Conservation (phyloP, 169 alveolate genomes). For the Plasmodium reichenowi region DNA sequence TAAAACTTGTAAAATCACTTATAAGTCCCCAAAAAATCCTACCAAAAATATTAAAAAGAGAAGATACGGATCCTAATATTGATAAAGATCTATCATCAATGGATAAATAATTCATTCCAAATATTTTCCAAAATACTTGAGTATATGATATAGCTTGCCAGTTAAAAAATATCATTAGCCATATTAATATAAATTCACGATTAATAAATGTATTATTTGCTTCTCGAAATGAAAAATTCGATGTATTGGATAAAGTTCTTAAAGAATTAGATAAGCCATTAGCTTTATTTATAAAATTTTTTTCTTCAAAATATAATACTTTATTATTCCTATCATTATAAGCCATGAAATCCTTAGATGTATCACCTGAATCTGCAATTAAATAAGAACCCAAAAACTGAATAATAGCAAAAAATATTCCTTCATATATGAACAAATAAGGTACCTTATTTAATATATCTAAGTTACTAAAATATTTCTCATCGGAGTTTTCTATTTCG, state of each 20-base stretch:
- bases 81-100: constrained; percentile 72
- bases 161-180: constrained; percentile 70
- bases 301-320: constrained; percentile 27
- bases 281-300: constrained; percentile 23
- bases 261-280: constrained; percentile 37
- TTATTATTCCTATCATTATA: constrained; percentile 38
- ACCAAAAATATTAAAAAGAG: constrained; percentile 51
- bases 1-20: constrained; percentile 64
- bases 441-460: constrained; percentile 64
- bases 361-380: constrained; percentile 32
- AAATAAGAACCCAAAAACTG: constrained; percentile 65
- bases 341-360: constrained; percentile 40
- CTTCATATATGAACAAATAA: constrained; percentile 63
- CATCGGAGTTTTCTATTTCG: constrained; percentile 44
- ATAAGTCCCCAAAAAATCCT: constrained; percentile 63
- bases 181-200: constrained; percentile 60
- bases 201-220: constrained; percentile 50
- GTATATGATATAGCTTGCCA: constrained; percentile 77
- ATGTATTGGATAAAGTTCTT: constrained; percentile 39
- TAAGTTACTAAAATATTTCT: constrained; percentile 54
- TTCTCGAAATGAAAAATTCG: constrained; percentile 48
- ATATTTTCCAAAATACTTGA: constrained; percentile 64
- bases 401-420: constrained; percentile 58
- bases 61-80: constrained; percentile 47
- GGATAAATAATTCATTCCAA: constrained; percentile 44